A percentile compares a stretch with the other conserved stretches of the same genome.
Conservation (phyloP, 208 protist species). For the Tritrichomonas foetus region DNA sequence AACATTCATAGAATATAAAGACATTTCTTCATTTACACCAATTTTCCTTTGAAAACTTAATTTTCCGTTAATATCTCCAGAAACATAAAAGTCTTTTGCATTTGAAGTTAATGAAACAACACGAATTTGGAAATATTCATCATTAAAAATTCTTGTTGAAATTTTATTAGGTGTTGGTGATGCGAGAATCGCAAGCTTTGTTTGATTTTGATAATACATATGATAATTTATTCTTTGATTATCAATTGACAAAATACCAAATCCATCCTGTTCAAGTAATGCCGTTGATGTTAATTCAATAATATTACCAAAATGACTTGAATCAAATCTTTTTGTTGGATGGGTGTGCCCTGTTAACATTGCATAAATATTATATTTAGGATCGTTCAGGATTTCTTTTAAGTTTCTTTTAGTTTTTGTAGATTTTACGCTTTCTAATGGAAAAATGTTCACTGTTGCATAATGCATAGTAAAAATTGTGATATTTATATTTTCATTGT, state of each 20-base stretch:
- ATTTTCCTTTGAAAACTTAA: neutral
- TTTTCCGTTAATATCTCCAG: neutral
- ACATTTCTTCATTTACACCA: neutral
- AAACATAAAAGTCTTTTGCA: neutral
- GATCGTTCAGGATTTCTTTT: too few species aligned
- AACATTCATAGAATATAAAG: neutral
- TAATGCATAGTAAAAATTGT: neutral
- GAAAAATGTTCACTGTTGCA: neutral
- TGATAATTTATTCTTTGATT: neutral
- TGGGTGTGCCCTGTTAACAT: neutral
- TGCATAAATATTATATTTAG: neutral
- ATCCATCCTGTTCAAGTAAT: neutral
- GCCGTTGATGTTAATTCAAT: conserved; percentile 6
- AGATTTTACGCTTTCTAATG: neutral
- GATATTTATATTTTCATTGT: neutral
- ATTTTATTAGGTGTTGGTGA: neutral
- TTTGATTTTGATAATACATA: neutral
- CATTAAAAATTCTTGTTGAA: neutral
- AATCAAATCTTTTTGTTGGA: neutral
- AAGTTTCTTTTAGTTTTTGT: neutral
- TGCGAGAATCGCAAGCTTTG: neutral
- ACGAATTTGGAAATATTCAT: neutral
- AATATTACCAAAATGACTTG: neutral
- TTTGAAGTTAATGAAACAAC: neutral
- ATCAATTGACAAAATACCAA: neutral